Conservation (phyloP, 2,329 filamentous ascomycete genomes). For the Sclerotinia borealis region DNA sequence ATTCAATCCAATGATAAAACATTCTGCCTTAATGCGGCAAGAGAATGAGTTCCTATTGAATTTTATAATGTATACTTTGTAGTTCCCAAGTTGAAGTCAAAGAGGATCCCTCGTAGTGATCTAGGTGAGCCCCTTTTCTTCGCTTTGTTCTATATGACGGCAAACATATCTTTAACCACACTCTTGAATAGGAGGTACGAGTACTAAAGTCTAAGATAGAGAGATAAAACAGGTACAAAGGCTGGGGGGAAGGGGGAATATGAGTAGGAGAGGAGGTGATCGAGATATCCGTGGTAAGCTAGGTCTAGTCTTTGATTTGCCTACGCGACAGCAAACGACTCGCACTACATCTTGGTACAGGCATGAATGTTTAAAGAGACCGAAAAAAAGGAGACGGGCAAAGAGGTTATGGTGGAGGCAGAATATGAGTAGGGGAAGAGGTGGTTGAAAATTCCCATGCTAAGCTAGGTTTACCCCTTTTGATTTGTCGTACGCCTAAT, state of each 20-base stretch:
- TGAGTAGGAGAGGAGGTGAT: too few species aligned
- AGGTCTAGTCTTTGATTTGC: too few species aligned
- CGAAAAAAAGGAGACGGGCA: too few species aligned
- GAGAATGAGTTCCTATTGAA: too few species aligned
- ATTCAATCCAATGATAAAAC: neutral
- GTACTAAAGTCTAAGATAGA: neutral
- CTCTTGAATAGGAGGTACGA: too few species aligned
- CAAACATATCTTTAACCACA: fast-evolving
- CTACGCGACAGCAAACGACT: too few species aligned
- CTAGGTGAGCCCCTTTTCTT: neutral
- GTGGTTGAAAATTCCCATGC: neutral
- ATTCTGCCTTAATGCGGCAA: neutral
- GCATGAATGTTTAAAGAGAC: too few species aligned
- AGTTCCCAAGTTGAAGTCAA: neutral
- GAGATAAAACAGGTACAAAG: neutral
- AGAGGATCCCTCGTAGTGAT: neutral
- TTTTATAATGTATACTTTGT: too few species aligned
- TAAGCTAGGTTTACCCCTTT: neutral
- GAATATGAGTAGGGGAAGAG: neutral
- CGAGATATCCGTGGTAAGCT: too few species aligned
- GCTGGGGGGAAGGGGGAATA: neutral
- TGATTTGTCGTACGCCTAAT: neutral
- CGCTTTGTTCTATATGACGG: neutral
- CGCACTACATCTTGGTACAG: too few species aligned
- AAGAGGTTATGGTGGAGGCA: neutral